Evolutionary conservation across 768 basidiomycete species (phyloP), one percentile per base, ranked within the genome.

Genomic region (Dictyophora rubrovolvata): DNA sequence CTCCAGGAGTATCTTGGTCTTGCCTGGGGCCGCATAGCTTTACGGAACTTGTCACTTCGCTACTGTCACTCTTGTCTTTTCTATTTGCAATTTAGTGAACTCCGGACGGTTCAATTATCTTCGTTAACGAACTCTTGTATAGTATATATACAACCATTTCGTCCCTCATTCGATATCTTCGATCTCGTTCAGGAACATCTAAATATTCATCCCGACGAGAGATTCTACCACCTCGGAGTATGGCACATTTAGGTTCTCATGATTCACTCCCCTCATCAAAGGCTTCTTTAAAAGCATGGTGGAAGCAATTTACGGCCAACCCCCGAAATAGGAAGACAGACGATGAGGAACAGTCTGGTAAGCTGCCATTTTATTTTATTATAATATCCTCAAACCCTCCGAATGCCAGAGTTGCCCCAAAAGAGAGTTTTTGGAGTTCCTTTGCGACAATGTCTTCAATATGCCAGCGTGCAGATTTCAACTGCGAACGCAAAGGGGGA

Each of bases 401-500:
- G 56, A 55, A 20, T 55, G 42, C 36, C 56, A 52, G 57, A 22
- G 49, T 22, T 18, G 22, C 52, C 49, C 18, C 42, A 28, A 42
- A 42, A n/a, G n/a, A 42, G 50, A 35, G 92, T 98, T 33, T 98
- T 98, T 66, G 89, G 88, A 5, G 87, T 82, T 59, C 85, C 92
- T 1, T 81, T 97, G 66, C 80, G 80, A 65, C 89, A 94, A 67
- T 87, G 87, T 61, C 75, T 98, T 64, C 79, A 79, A 65, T 87
- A 87, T 69, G 95, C 95, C 16, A 87, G 83, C 65, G 95, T 96
- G 1, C 93, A 94, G 68, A 95, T 98, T 68, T 91, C 88, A 10
- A 95, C 93, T 14, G 85, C 89, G 6, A 88, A 87, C 60, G 77
- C 86, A 11, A 82, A 82, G 61, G 92, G 92, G 8, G 84, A 89